Evolutionary conservation across 129 eudicot species (phyloP).

Genomic region (Deinandra increscens): DNA sequence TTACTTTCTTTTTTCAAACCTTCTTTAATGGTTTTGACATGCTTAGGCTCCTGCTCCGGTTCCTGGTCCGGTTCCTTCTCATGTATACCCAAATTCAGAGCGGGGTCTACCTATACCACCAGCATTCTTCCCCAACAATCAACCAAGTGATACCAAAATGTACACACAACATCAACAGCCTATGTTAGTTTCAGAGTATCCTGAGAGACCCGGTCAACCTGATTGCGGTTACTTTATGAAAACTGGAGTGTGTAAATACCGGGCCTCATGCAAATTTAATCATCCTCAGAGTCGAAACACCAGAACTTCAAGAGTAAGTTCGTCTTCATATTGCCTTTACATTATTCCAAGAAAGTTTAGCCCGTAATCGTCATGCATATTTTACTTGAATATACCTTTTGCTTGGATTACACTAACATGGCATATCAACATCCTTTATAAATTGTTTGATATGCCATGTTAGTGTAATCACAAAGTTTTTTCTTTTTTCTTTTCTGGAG

Average conservation of each 20-base stretch:
- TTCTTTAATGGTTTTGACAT: slow-evolving; percentile 12
- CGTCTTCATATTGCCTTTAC: slow-evolving; percentile 4
- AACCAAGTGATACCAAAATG: slow-evolving; percentile 41
- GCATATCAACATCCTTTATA: not conserved
- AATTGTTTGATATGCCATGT: no score
- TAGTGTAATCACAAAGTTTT: not conserved
- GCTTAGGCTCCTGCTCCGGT: slow-evolving; percentile 36
- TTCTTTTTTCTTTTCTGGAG: not conserved
- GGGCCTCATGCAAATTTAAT: slow-evolving; percentile 66
- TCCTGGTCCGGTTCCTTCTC: slow-evolving; percentile 23
- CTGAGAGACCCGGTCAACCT: slow-evolving; percentile 90
- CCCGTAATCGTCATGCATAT: not conserved
- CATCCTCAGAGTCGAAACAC: slow-evolving; percentile 60
- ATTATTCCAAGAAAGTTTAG: not conserved
- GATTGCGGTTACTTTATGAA: slow-evolving; percentile 76
- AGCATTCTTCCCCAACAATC: slow-evolving; percentile 56
- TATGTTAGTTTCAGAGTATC: slow-evolving; percentile 51
- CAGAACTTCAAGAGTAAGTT: slow-evolving; percentile 54
- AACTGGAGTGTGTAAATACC: slow-evolving; percentile 82
- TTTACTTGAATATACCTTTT: not conserved
- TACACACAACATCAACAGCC: slow-evolving; percentile 44
- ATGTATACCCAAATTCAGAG: slow-evolving; percentile 49
- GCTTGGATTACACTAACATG: not conserved
- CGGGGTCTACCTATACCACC: slow-evolving; percentile 66
- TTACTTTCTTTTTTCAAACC: not conserved